A percentile compares a stretch with the other conserved stretches of the same genome.
These are phyloP conservation scores for Lonicera japonica DNA, from an alignment of 129 eudicot species.

Conservation along the genomic window DNA sequence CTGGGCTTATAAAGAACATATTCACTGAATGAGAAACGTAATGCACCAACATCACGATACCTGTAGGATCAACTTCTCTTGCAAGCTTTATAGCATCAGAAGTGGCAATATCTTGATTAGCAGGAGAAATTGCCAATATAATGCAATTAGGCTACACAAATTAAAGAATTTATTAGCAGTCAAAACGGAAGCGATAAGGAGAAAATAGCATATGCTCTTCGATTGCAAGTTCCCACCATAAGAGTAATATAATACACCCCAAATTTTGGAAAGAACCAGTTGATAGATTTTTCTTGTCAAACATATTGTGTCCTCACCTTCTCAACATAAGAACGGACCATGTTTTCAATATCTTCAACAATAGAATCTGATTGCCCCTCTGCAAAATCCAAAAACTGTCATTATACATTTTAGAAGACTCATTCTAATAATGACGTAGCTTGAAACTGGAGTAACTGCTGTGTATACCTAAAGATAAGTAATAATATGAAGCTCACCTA, in stretches of 20 bases:
- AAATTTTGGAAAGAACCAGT: not conserved
- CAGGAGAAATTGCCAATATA: constrained; percentile 98
- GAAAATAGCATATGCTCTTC: not conserved
- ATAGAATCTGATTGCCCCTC: constrained; percentile 94
- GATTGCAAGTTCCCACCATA: constrained; percentile 2
- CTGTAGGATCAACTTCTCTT: constrained; percentile 97
- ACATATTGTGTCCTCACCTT: constrained; percentile 46
- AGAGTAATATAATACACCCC: constrained; percentile 1
- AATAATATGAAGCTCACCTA: constrained; percentile 59
- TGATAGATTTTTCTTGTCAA: constrained; percentile 2
- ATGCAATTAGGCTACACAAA: constrained; percentile 84
- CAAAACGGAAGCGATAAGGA: not conserved
- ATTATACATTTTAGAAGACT: constrained; percentile 17
- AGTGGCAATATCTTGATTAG: constrained; percentile 99
- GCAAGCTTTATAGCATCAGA: constrained; percentile 99
- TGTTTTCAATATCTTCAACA: constrained; percentile 92
- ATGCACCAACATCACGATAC: constrained; percentile 28
- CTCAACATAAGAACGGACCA: constrained; percentile 96
- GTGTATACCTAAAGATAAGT: not conserved
- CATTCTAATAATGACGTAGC: constrained; percentile 6
- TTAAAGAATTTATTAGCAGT: constrained; percentile 2
- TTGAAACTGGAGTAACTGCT: not conserved
- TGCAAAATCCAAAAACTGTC: constrained; percentile 32
- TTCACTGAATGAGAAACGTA: constrained; percentile 1
- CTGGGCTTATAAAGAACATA: not conserved